phyloP scores from a whole-genome alignment of 164 flowering plant species.

The Tetrastigma voinierianum region DNA sequence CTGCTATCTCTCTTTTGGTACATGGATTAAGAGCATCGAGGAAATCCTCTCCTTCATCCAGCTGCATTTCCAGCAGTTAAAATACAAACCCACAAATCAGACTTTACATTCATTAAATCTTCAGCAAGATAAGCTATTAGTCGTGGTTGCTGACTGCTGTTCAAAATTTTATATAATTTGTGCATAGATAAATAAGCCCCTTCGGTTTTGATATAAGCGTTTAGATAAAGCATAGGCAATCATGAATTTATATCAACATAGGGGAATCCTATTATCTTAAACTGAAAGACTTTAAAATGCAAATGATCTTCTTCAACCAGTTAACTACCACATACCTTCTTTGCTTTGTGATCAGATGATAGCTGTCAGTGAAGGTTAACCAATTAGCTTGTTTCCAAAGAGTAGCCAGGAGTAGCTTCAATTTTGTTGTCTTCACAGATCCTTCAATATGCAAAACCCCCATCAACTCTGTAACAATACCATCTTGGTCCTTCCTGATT shows the following conservation, averaged over 20 bases:
- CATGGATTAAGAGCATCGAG: constrained; percentile 63
- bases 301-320: background rate
- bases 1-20: constrained; percentile 62
- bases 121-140: background rate
- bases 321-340: constrained; percentile 57
- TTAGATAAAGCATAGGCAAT: background rate
- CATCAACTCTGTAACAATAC: constrained; percentile 43
- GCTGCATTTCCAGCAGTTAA: constrained; percentile 33
- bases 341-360: constrained; percentile 84
- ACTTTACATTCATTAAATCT: background rate
- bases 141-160: too few species aligned
- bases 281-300: background rate
- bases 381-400: constrained; percentile 68
- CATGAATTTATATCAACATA: background rate
- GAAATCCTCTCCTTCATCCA: constrained; percentile 85
- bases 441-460: constrained; percentile 91
- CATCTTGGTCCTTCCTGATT: constrained; percentile 62
- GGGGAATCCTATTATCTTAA: background rate
- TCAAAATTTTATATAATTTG: too few species aligned
- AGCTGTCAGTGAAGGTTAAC: constrained; percentile 65
- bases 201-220: background rate
- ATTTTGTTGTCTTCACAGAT: constrained; percentile 87
- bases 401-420: constrained; percentile 97
- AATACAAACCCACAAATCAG: background rate
- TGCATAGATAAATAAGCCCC: background rate